Evolutionary conservation across 164 flowering plant species (phyloP).

Genomic region (Chloranthus sessilifolius): DNA sequence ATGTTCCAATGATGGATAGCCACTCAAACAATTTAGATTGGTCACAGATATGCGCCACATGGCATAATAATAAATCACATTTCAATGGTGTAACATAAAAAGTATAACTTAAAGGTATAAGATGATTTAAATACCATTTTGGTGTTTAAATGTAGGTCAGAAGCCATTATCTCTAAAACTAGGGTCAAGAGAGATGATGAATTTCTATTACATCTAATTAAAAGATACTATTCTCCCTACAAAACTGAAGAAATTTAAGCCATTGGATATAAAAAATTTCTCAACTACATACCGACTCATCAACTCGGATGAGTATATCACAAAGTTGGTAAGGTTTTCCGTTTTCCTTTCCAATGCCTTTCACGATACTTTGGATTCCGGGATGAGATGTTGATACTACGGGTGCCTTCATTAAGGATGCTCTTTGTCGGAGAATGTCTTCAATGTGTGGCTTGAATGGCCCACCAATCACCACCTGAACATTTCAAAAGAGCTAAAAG

Average conservation of each 20-base stretch:
- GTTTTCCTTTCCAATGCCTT: constrained; percentile 25
- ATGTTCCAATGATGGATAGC: no score
- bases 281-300: constrained; percentile 42
- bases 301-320: constrained; percentile 50
- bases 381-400: constrained; percentile 63
- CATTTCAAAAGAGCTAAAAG: background rate
- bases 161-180: no score
- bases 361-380: constrained; percentile 48
- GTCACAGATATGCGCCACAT: no score
- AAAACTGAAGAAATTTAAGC: no score
- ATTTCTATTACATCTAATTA: background rate
- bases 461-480: constrained; percentile 85
- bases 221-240: no score
- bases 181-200: background rate
- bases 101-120: no score
- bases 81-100: no score
- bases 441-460: constrained; percentile 86
- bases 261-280: background rate
- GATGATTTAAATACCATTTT: no score
- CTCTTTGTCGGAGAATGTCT: constrained; percentile 65
- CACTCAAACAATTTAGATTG: no score
- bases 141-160: no score
- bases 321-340: constrained; percentile 56
- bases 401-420: constrained; percentile 57
- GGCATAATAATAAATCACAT: no score